phyloP scores from a whole-genome alignment of 495 filamentous ascomycete species.

The Thermothielavioides terrestris region DNA sequence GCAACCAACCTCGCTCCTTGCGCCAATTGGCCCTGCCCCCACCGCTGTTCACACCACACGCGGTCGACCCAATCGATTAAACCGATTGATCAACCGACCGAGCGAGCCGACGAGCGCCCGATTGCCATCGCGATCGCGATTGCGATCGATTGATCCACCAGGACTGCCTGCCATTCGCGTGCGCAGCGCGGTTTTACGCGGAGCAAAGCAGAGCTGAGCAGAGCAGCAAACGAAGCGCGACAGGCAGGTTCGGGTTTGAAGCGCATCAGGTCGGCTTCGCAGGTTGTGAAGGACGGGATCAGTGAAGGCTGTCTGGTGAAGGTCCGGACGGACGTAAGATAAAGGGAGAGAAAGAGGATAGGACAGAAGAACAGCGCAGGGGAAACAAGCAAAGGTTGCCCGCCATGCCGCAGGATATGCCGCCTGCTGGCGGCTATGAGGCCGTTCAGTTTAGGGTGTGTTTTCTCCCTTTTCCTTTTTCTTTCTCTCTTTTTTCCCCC shows the following conservation, averaged over 20 bases:
- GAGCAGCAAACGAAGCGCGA: too few relatives aligned
- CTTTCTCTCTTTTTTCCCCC: background rate
- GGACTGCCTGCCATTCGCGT: too few relatives aligned
- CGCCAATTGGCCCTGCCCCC: background rate
- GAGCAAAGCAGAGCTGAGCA: too few relatives aligned
- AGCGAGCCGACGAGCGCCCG: background rate
- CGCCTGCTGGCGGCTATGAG: constrained; percentile 85
- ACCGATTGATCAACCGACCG: background rate
- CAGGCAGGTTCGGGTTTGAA: too few relatives aligned
- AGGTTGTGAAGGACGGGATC: too few relatives aligned
- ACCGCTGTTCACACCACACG: background rate
- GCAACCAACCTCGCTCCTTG: background rate
- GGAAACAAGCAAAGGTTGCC: constrained; percentile 15
- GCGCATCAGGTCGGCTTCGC: too few relatives aligned
- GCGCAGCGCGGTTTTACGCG: too few relatives aligned
- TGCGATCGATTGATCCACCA: background rate
- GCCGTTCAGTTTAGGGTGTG: constrained; percentile 92
- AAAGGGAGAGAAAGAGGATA: too few relatives aligned
- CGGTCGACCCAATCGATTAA: too few relatives aligned
- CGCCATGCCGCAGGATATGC: constrained; percentile 79
- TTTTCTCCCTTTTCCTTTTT: constrained; percentile 8
- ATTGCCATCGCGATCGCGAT: background rate
- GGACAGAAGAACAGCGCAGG: background rate
- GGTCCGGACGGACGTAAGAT: too few relatives aligned
- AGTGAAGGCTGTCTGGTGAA: too few relatives aligned